Conservation (phyloP, 805 yeast genomes). For the Ogataea polymorpha region DNA sequence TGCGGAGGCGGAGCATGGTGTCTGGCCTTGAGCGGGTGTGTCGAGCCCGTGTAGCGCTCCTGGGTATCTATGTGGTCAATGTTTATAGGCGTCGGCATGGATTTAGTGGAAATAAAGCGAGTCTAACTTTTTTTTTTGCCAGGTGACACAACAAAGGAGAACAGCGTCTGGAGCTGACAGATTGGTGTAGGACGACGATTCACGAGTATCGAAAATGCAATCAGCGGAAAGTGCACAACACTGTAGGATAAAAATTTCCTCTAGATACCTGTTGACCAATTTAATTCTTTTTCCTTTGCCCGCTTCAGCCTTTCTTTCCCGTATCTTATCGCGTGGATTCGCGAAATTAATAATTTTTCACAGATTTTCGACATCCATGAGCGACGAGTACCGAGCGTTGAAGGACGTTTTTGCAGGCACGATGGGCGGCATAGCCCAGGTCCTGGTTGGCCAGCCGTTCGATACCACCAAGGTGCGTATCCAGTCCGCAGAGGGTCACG, state of each 20-base stretch:
- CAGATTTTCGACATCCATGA: background rate
- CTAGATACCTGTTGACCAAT: no score
- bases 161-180: background rate
- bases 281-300: background rate
- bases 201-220: background rate
- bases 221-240: background rate
- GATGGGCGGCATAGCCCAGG: slow-evolving; percentile 94
- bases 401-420: slow-evolving; percentile 91
- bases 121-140: background rate
- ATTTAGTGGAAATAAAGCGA: slow-evolving; percentile 7
- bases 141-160: background rate
- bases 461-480: slow-evolving; percentile 92
- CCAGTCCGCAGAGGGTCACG: slow-evolving; percentile 81
- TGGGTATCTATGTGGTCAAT: background rate
- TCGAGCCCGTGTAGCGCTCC: background rate
- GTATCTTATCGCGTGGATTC: slow-evolving; percentile 4
- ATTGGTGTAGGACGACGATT: no score
- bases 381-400: slow-evolving; percentile 40
- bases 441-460: slow-evolving; percentile 92
- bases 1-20: slow-evolving; percentile 1
- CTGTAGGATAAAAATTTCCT: no score
- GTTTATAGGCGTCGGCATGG: slow-evolving; percentile 11
- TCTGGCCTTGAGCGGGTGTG: slow-evolving; percentile 3
- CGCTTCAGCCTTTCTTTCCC: background rate
- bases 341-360: slow-evolving; percentile 8